These are phyloP conservation scores for Hericium erinaceus DNA, from an alignment of 768 basidiomycete genomes.

Conservation along the genomic window DNA sequence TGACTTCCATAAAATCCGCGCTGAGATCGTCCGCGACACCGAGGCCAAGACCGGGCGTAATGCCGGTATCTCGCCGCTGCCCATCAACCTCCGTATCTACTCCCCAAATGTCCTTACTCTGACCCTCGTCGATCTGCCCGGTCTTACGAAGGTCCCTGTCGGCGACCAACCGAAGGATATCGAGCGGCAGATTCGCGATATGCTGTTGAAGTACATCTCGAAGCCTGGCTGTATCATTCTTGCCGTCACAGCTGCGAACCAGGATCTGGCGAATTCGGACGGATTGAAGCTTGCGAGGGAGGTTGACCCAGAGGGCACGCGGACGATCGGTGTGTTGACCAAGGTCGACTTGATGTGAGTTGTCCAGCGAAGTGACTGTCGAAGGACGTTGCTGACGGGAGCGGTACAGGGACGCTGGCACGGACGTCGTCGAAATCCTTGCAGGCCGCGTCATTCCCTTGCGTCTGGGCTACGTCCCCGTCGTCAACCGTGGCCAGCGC, in stretches of 20 bases:
- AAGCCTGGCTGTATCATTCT: conserved; percentile 95
- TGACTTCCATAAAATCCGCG: conserved; percentile 94
- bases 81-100: conserved; percentile 96
- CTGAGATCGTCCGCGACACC: conserved; percentile 93
- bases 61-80: conserved; percentile 93
- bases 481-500: conserved; percentile 96
- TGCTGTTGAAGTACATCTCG: conserved; percentile 92
- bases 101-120: conserved; percentile 96
- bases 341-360: conserved; percentile 96
- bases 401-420: conserved; percentile 80
- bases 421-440: conserved; percentile 97
- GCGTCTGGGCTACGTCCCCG: conserved; percentile 94
- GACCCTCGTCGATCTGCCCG: conserved; percentile 95
- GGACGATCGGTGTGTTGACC: conserved; percentile 97
- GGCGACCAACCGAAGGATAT: conserved; percentile 97
- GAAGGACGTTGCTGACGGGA: conserved; percentile 1
- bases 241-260: conserved; percentile 93
- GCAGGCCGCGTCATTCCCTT: conserved; percentile 95
- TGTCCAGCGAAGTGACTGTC: neutral
- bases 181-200: conserved; percentile 94
- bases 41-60: conserved; percentile 98
- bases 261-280: conserved; percentile 97
- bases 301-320: conserved; percentile 92
- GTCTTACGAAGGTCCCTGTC: conserved; percentile 90
- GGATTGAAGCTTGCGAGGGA: conserved; percentile 93